A percentile compares a stretch with the other conserved stretches of the same genome.
Evolutionary conservation across 345 rosid species (phyloP).

Genomic region (Heritiera fomes): DNA sequence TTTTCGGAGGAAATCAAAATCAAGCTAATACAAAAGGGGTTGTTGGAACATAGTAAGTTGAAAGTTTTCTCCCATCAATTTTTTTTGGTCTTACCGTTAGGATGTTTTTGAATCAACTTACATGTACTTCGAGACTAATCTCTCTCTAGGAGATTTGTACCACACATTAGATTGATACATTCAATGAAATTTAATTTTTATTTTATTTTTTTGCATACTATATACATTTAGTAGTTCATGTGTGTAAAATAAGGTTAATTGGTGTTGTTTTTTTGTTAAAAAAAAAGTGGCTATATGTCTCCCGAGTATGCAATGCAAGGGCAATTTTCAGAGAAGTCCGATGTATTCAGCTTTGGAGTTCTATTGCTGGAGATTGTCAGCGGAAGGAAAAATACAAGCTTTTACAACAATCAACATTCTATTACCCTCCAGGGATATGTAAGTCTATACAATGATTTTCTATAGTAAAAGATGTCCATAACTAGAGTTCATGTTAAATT

Average conservation of each 20-base stretch:
- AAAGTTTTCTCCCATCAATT: background rate
- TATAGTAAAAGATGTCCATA: background rate
- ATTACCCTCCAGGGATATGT: slow-evolving; percentile 33
- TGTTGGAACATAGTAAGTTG: slow-evolving; percentile 31
- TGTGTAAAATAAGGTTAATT: background rate
- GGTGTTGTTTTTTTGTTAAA: background rate
- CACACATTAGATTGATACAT: too few relatives aligned
- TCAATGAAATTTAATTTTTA: too few relatives aligned
- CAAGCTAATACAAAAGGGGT: slow-evolving; percentile 28
- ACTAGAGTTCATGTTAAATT: too few relatives aligned
- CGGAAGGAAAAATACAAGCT: slow-evolving; percentile 38
- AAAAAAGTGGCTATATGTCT: slow-evolving; percentile 44
- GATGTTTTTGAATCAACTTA: too few relatives aligned
- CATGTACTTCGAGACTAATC: too few relatives aligned
- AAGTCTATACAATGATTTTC: slow-evolving; percentile 14
- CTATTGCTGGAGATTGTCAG: slow-evolving; percentile 40
- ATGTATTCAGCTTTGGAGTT: slow-evolving; percentile 50
- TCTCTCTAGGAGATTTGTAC: too few relatives aligned
- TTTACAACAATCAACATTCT: slow-evolving; percentile 21
- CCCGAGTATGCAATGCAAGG: slow-evolving; percentile 49
- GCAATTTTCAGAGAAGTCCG: slow-evolving; percentile 44
- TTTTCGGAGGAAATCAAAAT: slow-evolving; percentile 26
- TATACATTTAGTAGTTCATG: background rate
- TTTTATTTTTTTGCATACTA: background rate
- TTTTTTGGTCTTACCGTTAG: too few relatives aligned